Evolutionary conservation across 202 grass and related monocot species (phyloP).

Genomic region (Eragrostis tef): DNA sequence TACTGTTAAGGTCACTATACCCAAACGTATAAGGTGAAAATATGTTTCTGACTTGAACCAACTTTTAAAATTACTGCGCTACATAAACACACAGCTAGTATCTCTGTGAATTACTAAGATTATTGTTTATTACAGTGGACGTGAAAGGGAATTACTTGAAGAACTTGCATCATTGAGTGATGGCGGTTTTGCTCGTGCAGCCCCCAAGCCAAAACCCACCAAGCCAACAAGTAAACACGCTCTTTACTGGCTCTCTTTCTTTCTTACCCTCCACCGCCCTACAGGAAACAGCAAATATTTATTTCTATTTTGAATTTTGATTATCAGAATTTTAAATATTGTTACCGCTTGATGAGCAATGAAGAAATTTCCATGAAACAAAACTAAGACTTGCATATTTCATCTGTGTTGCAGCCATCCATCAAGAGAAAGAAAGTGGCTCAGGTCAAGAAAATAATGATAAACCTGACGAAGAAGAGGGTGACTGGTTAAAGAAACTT

Average conservation of each 20-base stretch:
- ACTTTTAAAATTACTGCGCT: constrained; percentile 11
- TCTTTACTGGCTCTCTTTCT: neutral
- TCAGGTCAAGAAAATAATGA: constrained; percentile 49
- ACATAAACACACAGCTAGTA: neutral
- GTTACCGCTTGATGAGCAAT: neutral
- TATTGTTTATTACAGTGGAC: constrained; percentile 57
- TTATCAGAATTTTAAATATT: neutral
- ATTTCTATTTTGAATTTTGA: constrained; percentile 26
- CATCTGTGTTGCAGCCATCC: constrained; percentile 56
- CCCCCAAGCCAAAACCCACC: constrained; percentile 56
- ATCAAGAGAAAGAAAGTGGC: constrained; percentile 50
- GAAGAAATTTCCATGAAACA: neutral
- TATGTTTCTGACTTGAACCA: constrained; percentile 23
- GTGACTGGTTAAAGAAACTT: constrained; percentile 84
- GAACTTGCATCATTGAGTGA: constrained; percentile 78
- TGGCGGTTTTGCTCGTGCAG: constrained; percentile 46
- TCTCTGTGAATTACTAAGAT: constrained; percentile 31
- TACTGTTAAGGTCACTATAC: constrained; percentile 84
- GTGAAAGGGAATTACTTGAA: constrained; percentile 79
- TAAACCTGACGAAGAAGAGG: constrained; percentile 55
- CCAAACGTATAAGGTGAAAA: constrained; percentile 85
- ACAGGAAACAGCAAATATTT: constrained; percentile 18
- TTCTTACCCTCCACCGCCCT: neutral
- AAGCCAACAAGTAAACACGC: constrained; percentile 63
- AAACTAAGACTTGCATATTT: constrained; percentile 23